phyloP scores from a whole-genome alignment of 805 yeast genomes.

The Diddensiella caesifluorescens region DNA sequence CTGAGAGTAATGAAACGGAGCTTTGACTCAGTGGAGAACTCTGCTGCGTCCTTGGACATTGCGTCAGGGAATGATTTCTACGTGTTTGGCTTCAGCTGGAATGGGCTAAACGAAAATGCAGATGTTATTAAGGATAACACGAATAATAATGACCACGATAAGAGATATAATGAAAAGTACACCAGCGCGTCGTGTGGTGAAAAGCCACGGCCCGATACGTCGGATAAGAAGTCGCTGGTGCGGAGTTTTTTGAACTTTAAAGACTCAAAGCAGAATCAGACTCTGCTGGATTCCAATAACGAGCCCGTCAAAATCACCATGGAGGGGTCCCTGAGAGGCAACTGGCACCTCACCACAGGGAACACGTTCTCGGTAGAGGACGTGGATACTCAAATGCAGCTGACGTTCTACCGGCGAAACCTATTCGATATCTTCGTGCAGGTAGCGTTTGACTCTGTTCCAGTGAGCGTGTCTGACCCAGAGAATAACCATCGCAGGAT shows the following conservation, averaged over 20 bases:
- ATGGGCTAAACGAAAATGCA: too few species aligned
- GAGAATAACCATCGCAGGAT: neutral
- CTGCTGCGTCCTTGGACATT: neutral
- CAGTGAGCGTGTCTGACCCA: constrained; percentile 2
- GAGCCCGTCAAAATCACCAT: constrained; percentile 2
- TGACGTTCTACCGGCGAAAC: constrained; percentile 27
- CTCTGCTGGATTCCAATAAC: constrained; percentile 1
- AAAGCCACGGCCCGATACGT: neutral
- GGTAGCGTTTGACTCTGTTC: constrained; percentile 2
- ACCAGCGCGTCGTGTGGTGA: neutral
- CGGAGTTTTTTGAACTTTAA: neutral
- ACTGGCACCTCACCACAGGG: constrained; percentile 12
- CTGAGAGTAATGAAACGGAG: too few species aligned
- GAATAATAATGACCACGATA: neutral
- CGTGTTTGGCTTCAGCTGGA: too few species aligned
- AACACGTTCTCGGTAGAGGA: neutral
- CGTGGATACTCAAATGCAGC: constrained; percentile 9
- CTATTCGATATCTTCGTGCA: constrained; percentile 21
- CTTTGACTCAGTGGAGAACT: constrained; percentile 3
- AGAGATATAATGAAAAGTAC: neutral
- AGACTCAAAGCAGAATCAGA: neutral
- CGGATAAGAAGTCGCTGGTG: neutral
- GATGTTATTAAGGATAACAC: neutral
- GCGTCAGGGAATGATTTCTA: constrained; percentile 3
- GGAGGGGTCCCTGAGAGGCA: constrained; percentile 5